A percentile compares a stretch with the other conserved stretches of the same genome.
phyloP scores from a whole-genome alignment of 140 eudicot species.

The Anethum foeniculum region DNA sequence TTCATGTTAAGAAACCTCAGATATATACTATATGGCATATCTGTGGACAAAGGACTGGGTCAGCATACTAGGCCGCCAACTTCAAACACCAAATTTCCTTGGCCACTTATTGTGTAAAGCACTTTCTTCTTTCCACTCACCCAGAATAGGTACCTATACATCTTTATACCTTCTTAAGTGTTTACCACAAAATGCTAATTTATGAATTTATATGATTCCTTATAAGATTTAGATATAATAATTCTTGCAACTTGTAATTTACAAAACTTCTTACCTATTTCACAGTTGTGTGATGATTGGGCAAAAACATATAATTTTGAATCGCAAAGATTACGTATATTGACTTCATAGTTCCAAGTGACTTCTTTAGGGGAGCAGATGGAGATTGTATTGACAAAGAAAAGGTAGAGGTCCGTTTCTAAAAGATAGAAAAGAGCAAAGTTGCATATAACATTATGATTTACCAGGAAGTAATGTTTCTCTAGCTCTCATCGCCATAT shows the following conservation, averaged over 20 bases:
- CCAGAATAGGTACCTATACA: neutral
- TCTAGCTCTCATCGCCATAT: conserved; percentile 81
- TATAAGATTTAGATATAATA: neutral
- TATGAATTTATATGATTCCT: neutral
- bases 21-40: neutral
- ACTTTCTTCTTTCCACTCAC: neutral
- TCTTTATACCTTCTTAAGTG: neutral
- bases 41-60: neutral
- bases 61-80: neutral
- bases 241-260: neutral
- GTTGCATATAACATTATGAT: neutral
- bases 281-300: neutral
- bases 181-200: neutral
- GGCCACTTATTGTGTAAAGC: neutral
- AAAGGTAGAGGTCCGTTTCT: neutral
- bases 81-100: neutral
- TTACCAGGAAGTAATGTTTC: conserved; percentile 70
- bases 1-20: neutral
- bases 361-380: neutral
- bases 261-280: neutral
- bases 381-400: neutral
- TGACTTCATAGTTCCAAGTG: neutral
- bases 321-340: neutral
- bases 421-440: neutral
- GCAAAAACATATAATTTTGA: neutral